Evolutionary conservation across 768 basidiomycete species (phyloP), one percentile per base, ranked within the genome.

Genomic region (Leccinum uliginosum): DNA sequence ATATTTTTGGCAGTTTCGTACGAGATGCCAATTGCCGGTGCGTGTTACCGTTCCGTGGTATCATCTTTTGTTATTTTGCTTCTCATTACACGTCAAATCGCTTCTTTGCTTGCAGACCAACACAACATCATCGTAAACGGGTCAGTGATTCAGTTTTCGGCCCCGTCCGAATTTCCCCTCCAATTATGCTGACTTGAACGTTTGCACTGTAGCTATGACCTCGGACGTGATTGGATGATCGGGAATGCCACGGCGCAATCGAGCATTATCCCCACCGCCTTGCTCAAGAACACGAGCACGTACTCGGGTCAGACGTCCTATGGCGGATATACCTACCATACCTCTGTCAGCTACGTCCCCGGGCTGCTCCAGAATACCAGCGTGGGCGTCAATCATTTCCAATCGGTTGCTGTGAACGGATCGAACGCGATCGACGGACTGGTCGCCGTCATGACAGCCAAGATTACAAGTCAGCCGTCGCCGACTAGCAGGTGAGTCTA

Each of bases 171-270:
- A 38, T 30, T 30, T 23, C 0, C 29, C 32, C 32, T 1, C 15
- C 2, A 38, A 5, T 6, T 29, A 10, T 5, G 10, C 35, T 50
- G 34, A 53, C 50, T 19, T 45, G 17, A 23, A 21, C 40, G 5
- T 12, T 43, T 43, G 19, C 5, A 27, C 11, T 24, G n/a, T 19
- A 82, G 84, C 7, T 86, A 95, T 71, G 86, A 94, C 67, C 75
- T 87, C 29, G 93, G 86, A 12, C 86, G 93, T 24, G 93, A 97
- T 67, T 88, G 83, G 78, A 73, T 96, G n/a, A 75, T 95, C 24
- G 91, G 89, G 21, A 93, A 93, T 67, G 85, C 89, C 23, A 93
- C 93, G 0, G 67, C 73, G 21, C 74, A 78, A 49, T 63, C 71
- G 10, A 61, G 44, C 4, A 45, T 69, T 10, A 59, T 72, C 12